Evolutionary conservation across 2,329 filamentous ascomycete genomes (phyloP).

Genomic region (Sphaerulina populicola): DNA sequence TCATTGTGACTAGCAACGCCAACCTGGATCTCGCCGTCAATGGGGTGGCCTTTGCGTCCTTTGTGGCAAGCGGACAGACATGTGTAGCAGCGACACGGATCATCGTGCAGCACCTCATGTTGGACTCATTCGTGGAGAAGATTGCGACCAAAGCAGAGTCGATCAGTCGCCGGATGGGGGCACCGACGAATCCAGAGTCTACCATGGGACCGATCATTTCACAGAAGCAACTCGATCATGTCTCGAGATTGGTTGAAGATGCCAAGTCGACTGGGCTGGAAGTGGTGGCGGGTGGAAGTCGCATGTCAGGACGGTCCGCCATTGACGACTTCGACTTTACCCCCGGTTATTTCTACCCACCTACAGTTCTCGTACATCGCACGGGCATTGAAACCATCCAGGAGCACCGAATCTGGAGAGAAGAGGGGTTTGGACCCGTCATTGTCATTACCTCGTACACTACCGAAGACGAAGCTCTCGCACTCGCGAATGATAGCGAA

Average conservation of each 20-base stretch:
- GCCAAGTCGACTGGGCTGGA: constrained; percentile 52
- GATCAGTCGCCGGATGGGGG: constrained; percentile 56
- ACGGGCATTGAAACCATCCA: constrained; percentile 20
- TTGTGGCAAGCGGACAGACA: constrained; percentile 53
- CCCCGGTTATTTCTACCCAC: constrained; percentile 45
- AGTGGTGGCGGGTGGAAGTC: constrained; percentile 38
- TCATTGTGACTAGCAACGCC: constrained; percentile 47
- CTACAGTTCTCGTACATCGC: constrained; percentile 33
- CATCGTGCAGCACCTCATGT: constrained; percentile 43
- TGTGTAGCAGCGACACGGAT: constrained; percentile 50
- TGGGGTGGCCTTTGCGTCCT: constrained; percentile 50
- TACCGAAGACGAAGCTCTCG: constrained; percentile 38
- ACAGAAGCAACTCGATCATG: constrained; percentile 51
- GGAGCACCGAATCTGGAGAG: constrained; percentile 35
- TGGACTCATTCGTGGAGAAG: constrained; percentile 52
- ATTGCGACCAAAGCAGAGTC: constrained; percentile 54
- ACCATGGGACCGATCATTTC: constrained; percentile 60
- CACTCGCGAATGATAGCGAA: constrained; percentile 43
- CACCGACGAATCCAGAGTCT: constrained; percentile 60
- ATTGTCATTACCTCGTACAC: constrained; percentile 41
- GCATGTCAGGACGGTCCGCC: constrained; percentile 42
- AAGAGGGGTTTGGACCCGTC: constrained; percentile 42
- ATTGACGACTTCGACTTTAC: constrained; percentile 47
- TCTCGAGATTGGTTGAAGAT: constrained; percentile 58
- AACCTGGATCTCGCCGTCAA: constrained; percentile 42